Evolutionary conservation across 805 yeast species (phyloP).

Genomic region (Alloascoidea africana): DNA sequence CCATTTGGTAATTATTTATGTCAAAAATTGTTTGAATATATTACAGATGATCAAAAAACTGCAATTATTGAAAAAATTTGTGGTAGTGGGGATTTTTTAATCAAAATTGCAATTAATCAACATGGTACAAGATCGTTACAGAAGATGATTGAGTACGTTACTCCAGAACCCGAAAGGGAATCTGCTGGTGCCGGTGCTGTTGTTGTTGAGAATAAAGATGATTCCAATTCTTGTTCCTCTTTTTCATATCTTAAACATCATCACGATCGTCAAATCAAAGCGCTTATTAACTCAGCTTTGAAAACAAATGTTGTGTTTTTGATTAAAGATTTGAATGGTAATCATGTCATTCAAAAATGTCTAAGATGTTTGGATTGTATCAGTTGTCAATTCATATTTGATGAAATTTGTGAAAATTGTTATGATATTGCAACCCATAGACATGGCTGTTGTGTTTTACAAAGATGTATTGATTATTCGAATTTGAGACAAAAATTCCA

Average conservation of each 20-base stretch:
- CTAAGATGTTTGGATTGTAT: constrained; percentile 51
- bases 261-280: background rate
- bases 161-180: constrained; percentile 44
- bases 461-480: constrained; percentile 89
- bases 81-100: constrained; percentile 59
- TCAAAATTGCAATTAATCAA: constrained; percentile 76
- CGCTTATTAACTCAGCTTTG: constrained; percentile 37
- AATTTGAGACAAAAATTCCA: constrained; percentile 49
- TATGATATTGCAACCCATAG: constrained; percentile 83
- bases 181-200: background rate
- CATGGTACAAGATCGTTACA: constrained; percentile 96
- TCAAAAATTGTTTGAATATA: constrained; percentile 77
- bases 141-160: constrained; percentile 74
- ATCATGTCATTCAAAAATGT: constrained; percentile 92
- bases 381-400: constrained; percentile 82
- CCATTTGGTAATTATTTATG: constrained; percentile 96
- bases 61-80: constrained; percentile 30
- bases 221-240: too few species aligned
- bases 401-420: constrained; percentile 66
- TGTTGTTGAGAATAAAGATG: background rate
- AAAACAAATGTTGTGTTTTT: constrained; percentile 61
- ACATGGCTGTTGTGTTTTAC: constrained; percentile 95
- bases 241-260: background rate
- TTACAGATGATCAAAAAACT: constrained; percentile 54
- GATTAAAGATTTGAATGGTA: constrained; percentile 86